A percentile compares a stretch with the other conserved stretches of the same genome.
Evolutionary conservation across 768 basidiomycete genomes (phyloP).

Genomic region (Lactarius indigo): DNA sequence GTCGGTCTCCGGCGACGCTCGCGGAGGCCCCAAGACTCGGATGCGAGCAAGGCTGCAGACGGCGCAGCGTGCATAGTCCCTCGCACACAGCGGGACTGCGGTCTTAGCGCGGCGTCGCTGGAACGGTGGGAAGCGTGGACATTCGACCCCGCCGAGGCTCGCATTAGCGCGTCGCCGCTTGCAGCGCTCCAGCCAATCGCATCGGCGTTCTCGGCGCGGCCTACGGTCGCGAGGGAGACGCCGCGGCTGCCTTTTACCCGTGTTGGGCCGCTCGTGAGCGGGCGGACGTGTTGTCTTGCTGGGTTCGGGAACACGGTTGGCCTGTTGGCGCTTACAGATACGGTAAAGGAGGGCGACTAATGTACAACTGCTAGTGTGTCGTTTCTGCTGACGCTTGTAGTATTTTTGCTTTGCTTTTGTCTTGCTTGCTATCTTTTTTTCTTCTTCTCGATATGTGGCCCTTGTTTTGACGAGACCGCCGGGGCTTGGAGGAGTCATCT

Average conservation of each 20-base stretch:
- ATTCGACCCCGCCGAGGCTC: constrained; percentile 55
- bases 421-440: neutral
- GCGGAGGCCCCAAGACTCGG: constrained; percentile 32
- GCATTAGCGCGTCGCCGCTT: constrained; percentile 49
- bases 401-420: neutral
- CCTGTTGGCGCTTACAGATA: constrained; percentile 12
- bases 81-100: constrained; percentile 30
- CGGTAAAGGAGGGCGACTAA: neutral
- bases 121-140: constrained; percentile 86
- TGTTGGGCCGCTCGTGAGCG: constrained; percentile 24
- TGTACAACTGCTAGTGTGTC: neutral
- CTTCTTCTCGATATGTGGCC: neutral
- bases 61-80: constrained; percentile 23
- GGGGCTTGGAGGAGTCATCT: neutral
- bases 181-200: constrained; percentile 39
- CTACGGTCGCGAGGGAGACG: constrained; percentile 9
- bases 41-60: neutral
- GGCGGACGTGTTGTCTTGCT: constrained; percentile 21
- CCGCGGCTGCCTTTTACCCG: constrained; percentile 26
- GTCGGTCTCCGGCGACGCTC: constrained; percentile 70
- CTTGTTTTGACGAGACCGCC: neutral
- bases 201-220: neutral
- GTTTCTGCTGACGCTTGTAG: neutral
- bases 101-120: constrained; percentile 59
- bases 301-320: constrained; percentile 27